Base-by-base conservation (phyloP, 1,284 basidiomycete species). In the Leccinum solheimii region DNA sequence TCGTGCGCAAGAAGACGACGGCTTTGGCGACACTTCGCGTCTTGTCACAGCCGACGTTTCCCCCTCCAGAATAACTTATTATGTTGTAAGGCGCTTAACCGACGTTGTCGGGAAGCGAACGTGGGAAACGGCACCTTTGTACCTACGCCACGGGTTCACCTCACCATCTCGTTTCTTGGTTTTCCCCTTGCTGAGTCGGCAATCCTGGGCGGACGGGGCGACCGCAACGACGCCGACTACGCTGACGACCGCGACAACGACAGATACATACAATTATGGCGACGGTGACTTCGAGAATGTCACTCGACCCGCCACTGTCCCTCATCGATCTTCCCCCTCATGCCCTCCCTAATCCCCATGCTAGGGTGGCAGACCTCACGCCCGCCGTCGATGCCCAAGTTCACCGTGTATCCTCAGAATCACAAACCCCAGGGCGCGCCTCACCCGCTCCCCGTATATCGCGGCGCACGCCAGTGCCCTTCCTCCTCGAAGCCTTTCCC, bases 401-500 rank as follows among this genome's bases (percentile, higher is more conserved):
- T 36, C 60, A 49, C 27, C 71, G 71, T 16, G 64, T 72, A 6
- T 72, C 72, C 36, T 73, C 71, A 27, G 70, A 72, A n/a, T 71
- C 70, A 3, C 72, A 68, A 43, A 7, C 60, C 2, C 56, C 58
- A 11, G 69, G 72, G 14, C 71, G 71, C 51, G 64, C 72, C n/a
- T 74, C 70, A 1, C 71, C 72, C 5, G 56, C 71, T 9, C 53
- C 63, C 32, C 67, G 74, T n/a, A 50, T 72, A 63, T 61, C 72
- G 21, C 74, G 74, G 4, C 71, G 74, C 48, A 76, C 74, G 0
- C 64, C 71, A 3, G 72, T 73, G 0, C 72, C 72, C 3, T 73
- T 71, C 32, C 70, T 73, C 3, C 72, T 73, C n/a, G 72, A 73
- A 54, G 74, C 72, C 0, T 73, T 73, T 19, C 72, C 72, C 13